Evolutionary conservation across 495 filamentous ascomycete genomes (phyloP), one percentile per base, ranked within the genome.

Genomic region (Aspergillus ellipticus): DNA sequence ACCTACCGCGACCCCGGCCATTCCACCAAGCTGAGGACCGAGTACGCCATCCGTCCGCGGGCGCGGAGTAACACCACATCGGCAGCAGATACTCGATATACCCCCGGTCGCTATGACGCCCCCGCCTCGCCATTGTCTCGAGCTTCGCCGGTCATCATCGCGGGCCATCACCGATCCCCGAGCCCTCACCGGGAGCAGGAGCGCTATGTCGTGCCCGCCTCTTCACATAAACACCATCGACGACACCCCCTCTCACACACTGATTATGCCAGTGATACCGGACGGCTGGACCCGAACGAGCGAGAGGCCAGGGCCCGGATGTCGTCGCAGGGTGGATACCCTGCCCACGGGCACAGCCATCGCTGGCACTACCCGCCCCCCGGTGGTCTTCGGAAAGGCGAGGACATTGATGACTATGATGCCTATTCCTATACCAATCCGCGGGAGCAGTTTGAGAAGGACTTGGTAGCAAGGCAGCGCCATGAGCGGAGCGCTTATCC

Each of bases 391-490:
- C 64, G 69, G 42, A 76, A 81, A 33, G 71, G 79, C 11, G 82
- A 86, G 48, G 85, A 85, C 63, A 81, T 84, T 49, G 84, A 86
- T 37, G 77, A 85, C 39, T 71, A 72, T 43, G 67, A 76, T 62
- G 83, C 83, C 1, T 90, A 85, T 62, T 86, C 87, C 46, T 90
- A 90, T 58, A 90, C 87, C 4, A 86, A 82, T 22, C 82, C 85
- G 8, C 77, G 82, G 58, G 87, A 90, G 55, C 74, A 88, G 48
- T 86, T 84, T 31, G 78, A 87, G 39, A 83, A 84, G 43, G 87
- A 90, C 55, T 75, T 83, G 70, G 66, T 75, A 69, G 68, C 71
- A 54, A 68, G 77, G 53, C 67, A 69, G 49, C 71, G 74, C 48
- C 73, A 69, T 37, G 76, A 79, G 29, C 64, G 74, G 15, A 77